These are phyloP conservation scores for Nannochloris sp. DNA, from an alignment of 139 green algal genomes.

Conservation along the genomic window DNA sequence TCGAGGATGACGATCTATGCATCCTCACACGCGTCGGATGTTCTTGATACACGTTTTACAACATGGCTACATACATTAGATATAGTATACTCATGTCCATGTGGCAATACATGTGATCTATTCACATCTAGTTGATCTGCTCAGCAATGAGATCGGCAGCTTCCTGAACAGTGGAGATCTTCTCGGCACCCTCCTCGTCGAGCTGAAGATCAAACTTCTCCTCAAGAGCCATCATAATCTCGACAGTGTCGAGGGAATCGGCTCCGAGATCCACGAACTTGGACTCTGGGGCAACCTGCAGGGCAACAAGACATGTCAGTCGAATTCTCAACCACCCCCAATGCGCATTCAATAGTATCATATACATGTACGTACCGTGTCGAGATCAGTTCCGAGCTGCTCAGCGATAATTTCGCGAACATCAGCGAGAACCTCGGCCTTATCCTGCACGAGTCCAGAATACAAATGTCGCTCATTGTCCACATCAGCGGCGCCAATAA, in stretches of 20 bases:
- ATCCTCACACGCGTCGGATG: constrained; percentile 23
- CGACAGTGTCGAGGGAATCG: constrained; percentile 96
- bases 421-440: constrained; percentile 71
- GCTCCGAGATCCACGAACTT: constrained; percentile 97
- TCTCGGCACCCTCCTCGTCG: constrained; percentile 94
- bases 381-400: constrained; percentile 86
- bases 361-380: constrained; percentile 41
- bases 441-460: constrained; percentile 42
- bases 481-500: neutral
- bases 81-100: neutral
- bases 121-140: constrained; percentile 48
- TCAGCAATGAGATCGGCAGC: constrained; percentile 76
- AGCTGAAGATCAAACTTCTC: constrained; percentile 95
- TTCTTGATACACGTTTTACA: neutral
- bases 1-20: constrained; percentile 42
- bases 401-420: constrained; percentile 85
- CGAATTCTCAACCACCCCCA: too few relatives aligned
- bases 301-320: neutral
- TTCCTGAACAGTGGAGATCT: constrained; percentile 78
- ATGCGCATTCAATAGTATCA: neutral
- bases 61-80: neutral
- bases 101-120: constrained; percentile 19
- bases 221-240: constrained; percentile 99
- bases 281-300: constrained; percentile 66
- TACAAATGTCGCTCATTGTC: too few relatives aligned